Conservation (phyloP, 192 early-diverging fungal species). For the Coemansia sp. region DNA sequence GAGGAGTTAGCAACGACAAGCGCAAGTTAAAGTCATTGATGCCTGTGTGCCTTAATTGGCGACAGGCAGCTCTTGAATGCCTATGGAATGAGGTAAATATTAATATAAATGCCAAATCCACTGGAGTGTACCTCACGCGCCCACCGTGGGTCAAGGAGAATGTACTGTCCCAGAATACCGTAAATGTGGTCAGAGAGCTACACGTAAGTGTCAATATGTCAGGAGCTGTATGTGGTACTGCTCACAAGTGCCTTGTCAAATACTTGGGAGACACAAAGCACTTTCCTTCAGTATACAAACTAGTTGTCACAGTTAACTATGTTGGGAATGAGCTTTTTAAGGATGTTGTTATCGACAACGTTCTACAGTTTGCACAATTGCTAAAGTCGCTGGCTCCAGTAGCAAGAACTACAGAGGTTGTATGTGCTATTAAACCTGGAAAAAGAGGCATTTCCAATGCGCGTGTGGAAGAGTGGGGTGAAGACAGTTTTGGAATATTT, state of each 20-base stretch:
- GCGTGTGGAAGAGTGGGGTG: not conserved
- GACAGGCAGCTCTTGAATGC: not conserved
- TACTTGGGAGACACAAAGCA: not conserved
- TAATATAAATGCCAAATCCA: not conserved
- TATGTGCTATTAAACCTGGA: not conserved
- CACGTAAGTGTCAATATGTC: not conserved
- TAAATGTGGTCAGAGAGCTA: not conserved
- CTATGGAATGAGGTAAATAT: not conserved
- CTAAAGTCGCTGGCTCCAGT: not conserved
- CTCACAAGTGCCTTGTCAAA: not conserved
- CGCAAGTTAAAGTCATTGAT: not conserved
- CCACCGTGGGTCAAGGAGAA: not conserved
- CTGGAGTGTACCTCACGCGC: not conserved
- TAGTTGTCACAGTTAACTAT: not conserved
- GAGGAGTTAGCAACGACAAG: not conserved
- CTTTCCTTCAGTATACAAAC: not conserved
- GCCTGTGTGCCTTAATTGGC: not conserved
- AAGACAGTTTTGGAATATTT: not conserved
- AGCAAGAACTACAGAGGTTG: not conserved
- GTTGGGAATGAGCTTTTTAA: not conserved
- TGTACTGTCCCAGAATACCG: not conserved
- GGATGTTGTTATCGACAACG: not conserved
- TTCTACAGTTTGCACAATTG: not conserved
- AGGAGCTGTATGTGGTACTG: not conserved
- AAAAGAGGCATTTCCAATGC: not conserved